These are phyloP conservation scores for Pythium utonaiense DNA, from an alignment of 352 stramenopile species.

Conservation along the genomic window DNA sequence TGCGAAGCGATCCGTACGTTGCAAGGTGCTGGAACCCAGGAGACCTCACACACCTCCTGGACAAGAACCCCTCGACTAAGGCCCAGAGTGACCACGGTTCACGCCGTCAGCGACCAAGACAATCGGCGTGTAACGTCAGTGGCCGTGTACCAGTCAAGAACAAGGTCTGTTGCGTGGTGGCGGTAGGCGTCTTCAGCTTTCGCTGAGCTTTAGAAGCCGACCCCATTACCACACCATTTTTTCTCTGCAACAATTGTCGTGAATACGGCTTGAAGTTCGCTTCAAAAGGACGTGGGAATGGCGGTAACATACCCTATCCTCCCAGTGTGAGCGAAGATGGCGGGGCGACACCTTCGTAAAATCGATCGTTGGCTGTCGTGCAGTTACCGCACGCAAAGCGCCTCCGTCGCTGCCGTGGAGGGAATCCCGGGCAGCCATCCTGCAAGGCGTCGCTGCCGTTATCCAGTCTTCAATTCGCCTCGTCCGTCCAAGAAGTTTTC, in stretches of 20 bases:
- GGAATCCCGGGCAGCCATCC: neutral
- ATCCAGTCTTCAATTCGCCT: neutral
- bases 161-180: slow-evolving; percentile 1
- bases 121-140: neutral
- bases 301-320: neutral
- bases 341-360: neutral
- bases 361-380: neutral
- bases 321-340: neutral
- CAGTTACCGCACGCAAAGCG: neutral
- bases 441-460: neutral
- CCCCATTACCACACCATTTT: neutral
- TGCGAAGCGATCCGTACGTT: neutral
- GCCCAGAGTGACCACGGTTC: neutral
- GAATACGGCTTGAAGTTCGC: neutral
- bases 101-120: neutral
- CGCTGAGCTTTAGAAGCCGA: neutral
- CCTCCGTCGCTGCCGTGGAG: neutral
- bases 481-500: neutral
- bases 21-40: neutral
- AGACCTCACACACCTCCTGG: neutral
- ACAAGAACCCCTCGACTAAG: neutral
- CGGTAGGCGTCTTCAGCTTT: neutral
- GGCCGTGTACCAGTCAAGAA: neutral
- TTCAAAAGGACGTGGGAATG: neutral
- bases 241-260: neutral